phyloP scores from a whole-genome alignment of 1,139 yeast species.

The Taiozyma sp. region DNA sequence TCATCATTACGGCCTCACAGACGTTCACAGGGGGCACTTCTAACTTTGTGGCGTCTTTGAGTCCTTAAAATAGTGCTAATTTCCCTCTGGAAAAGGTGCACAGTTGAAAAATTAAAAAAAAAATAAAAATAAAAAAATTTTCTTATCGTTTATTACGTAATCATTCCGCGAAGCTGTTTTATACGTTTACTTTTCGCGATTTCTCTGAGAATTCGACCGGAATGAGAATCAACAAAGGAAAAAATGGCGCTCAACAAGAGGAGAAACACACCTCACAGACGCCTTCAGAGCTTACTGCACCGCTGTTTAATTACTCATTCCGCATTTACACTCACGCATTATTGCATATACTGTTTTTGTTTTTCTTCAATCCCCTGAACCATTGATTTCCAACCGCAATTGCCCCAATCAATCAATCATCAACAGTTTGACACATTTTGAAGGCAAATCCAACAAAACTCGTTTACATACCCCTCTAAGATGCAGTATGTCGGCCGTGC shows the following conservation, averaged over 20 bases:
- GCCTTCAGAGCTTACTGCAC: not conserved
- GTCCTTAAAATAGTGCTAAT: not conserved
- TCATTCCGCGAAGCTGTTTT: not conserved
- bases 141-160: not conserved
- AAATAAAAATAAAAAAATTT: not conserved
- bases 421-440: not conserved
- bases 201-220: not conserved
- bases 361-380: not conserved
- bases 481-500: constrained; percentile 99
- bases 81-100: not conserved
- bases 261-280: not conserved
- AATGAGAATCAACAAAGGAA: not conserved
- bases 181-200: not conserved
- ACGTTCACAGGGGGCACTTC: not conserved
- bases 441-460: not conserved
- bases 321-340: not conserved
- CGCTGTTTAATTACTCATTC: not conserved
- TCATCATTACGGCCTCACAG: constrained; percentile 3
- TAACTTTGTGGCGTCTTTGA: not conserved
- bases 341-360: not conserved
- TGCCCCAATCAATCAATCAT: not conserved
- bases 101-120: not conserved
- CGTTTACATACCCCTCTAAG: not conserved
- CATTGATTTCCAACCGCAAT: not conserved
- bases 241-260: not conserved